Base-by-base conservation (phyloP, 768 basidiomycete genomes). In the Calocybe cyanea region DNA sequence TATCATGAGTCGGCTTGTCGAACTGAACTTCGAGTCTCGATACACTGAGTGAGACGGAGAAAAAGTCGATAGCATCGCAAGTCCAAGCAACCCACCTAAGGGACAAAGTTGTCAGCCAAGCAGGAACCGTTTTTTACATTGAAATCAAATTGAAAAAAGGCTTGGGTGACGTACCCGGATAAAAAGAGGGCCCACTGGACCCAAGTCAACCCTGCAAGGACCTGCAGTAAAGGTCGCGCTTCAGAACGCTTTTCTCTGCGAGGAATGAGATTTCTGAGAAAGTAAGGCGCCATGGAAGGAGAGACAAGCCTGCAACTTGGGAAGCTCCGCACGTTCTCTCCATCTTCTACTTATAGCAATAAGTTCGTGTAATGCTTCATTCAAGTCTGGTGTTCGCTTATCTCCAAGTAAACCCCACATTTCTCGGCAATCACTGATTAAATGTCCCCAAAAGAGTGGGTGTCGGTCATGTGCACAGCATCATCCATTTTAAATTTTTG, bases 31-130 rank as follows among this genome's bases (percentile, higher is more conserved):
- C 53, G 3, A 87, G 69, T 33, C 60, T 55, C 4, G 64, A 55
- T 15, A 85, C 69, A 36, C 73, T 78, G 51, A 85, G 72, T 10
- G 82, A 80, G 4, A 85, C 91, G 9, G 78, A 75, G 69, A 92
- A 93, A 65, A 88, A 92, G 60, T 92, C 92, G 60, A 89, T 79
- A 0, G 89, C 87, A 57, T 92, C 90, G 63, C 80, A 83, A 2
- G 83, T 86, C 91, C 91, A 93, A 0, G 88, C 87, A 10, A 92
- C 68, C 84, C 85, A 91, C 32, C 83, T 85, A 52, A 15, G 43
- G n/a, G n/a, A 14, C 48, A 38, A 43, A n/a, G 34, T 9, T 6
- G 38, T 48, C n/a, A 52, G 45, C 25, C 41, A 45, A 41, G 33
- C 28, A 45, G 23, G n/a, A 7, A 32, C 5, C 23, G 17, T 6